These are phyloP conservation scores for Botrytis porri DNA, from an alignment of 2,329 filamentous ascomycete genomes.

Conservation along the genomic window DNA sequence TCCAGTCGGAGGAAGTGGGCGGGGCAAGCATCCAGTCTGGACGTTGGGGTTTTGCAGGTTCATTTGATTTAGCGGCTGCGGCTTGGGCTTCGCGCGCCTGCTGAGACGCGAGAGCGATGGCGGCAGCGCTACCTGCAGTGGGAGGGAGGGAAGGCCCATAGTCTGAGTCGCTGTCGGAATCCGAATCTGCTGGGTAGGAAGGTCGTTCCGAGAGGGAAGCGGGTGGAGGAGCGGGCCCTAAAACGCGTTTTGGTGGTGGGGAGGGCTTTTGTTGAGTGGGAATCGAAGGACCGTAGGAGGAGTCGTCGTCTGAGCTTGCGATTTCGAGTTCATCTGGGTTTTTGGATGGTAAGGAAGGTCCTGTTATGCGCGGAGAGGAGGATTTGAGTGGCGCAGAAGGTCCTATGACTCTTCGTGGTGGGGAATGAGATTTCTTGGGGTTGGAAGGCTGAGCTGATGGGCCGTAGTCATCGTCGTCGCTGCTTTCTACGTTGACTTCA, in stretches of 20 bases:
- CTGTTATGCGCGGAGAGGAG: slow-evolving; percentile 28
- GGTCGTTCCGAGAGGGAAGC: slow-evolving; percentile 43
- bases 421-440: slow-evolving; percentile 22
- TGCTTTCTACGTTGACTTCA: slow-evolving; percentile 48
- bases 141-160: slow-evolving; percentile 60
- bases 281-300: slow-evolving; percentile 12
- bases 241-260: slow-evolving; percentile 23
- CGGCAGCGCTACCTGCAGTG: slow-evolving; percentile 37
- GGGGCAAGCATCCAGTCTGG: slow-evolving; percentile 84
- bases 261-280: background rate
- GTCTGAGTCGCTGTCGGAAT: slow-evolving; percentile 45
- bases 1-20: slow-evolving; percentile 52
- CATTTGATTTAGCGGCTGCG: slow-evolving; percentile 24
- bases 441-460: slow-evolving; percentile 16
- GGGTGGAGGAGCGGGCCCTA: slow-evolving; percentile 45
- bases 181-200: slow-evolving; percentile 36
- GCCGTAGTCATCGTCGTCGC: slow-evolving; percentile 39
- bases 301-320: slow-evolving; percentile 38
- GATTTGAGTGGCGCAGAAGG: slow-evolving; percentile 38
- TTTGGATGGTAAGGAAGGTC: slow-evolving; percentile 36
- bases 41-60: slow-evolving; percentile 55
- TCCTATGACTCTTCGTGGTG: slow-evolving; percentile 22
- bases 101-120: slow-evolving; percentile 4
- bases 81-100: background rate
- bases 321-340: slow-evolving; percentile 46